Evolutionary conservation across 2,329 filamentous ascomycete genomes (phyloP), one percentile per base, ranked within the genome.

Genomic region (Tolypocladium ovalisporum): DNA sequence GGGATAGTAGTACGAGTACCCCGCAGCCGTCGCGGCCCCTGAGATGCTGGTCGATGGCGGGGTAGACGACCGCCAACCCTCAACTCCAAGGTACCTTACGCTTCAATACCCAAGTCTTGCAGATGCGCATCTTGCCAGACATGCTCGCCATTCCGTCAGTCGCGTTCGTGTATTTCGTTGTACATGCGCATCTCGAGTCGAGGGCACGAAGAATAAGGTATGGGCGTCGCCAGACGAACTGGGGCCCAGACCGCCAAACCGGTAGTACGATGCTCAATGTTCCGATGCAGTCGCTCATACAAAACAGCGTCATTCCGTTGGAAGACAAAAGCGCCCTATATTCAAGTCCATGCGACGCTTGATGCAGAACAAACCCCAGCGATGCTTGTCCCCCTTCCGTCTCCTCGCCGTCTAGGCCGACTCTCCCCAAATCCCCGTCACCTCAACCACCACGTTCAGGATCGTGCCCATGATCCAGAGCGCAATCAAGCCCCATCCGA

Each of bases 401-500:
- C 47, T 34, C 17, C 9, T 34, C 37, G 19, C 37, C 52, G 8
- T 49, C 55, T 60, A 63, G 47, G 56, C 60, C 54, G 67, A 63
- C 37, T 68, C 64, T 32, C 65, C 67, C 74, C 76, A 83, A 9
- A 73, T 67, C 6, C 85, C 85, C 15, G 77, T 81, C 49, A 93
- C 66, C 73, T 99, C 94, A 19, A 95, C 81, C 49, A 87, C 77
- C 2, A 99, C 81, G 72, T 97, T 99, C 27, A 86, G 76, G 37
- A 89, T 67, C 0, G 93, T 97, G 67, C 89, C 92, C 32, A 90
- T 71, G 15, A 75, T 77, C 94, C 94, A 99, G 22, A 97, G 72
- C 12, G 75, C 79, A 64, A 99, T 88, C 64, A 97, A 70, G 0
- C 83, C 83, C 79, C 84, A 89, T 17, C 94, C 94, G 64, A 99